Conservation (phyloP, 2,329 filamentous ascomycete species). For the Pseudogymnoascus sp. region DNA sequence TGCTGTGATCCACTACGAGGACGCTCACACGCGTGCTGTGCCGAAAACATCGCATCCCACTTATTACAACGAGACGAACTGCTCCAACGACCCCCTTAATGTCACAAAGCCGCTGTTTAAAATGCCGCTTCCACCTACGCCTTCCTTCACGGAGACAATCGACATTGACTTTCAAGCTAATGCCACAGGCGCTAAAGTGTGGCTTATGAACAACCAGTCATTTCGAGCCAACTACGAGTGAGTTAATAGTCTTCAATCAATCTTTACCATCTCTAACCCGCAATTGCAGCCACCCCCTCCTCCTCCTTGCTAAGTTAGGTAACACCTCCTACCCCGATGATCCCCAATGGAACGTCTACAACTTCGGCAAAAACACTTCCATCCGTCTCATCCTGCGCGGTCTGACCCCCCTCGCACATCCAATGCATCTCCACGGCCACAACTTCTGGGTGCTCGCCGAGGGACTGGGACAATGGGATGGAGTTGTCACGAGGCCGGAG, state of each 20-base stretch:
- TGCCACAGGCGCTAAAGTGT: conserved; percentile 38
- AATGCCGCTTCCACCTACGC: conserved; percentile 15
- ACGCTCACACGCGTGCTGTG: conserved; percentile 39
- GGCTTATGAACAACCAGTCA: conserved; percentile 42
- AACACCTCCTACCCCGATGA: conserved; percentile 39
- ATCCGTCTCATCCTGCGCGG: conserved; percentile 51
- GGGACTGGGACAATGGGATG: conserved; percentile 37
- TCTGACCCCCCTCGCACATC: conserved; percentile 20
- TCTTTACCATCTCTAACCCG: background rate
- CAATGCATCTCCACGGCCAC: conserved; percentile 43
- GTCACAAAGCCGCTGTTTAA: background rate
- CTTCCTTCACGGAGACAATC: conserved; percentile 15
- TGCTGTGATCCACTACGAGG: conserved; percentile 58
- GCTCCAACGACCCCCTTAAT: conserved; percentile 1
- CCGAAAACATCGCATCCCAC: conserved; percentile 38
- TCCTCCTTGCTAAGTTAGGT: conserved; percentile 36
- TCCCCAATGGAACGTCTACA: conserved; percentile 43
- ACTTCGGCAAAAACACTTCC: conserved; percentile 43
- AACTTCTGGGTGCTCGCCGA: conserved; percentile 40
- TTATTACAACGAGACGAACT: background rate
- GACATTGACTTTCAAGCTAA: conserved; percentile 40
- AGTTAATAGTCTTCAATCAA: background rate
- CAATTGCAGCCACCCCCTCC: conserved; percentile 10
- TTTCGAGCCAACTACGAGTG: conserved; percentile 43
- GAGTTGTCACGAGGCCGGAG: conserved; percentile 18